These are phyloP conservation scores for Exophiala alcalophila DNA, from an alignment of 2,329 filamentous ascomycete genomes.

Conservation along the genomic window DNA sequence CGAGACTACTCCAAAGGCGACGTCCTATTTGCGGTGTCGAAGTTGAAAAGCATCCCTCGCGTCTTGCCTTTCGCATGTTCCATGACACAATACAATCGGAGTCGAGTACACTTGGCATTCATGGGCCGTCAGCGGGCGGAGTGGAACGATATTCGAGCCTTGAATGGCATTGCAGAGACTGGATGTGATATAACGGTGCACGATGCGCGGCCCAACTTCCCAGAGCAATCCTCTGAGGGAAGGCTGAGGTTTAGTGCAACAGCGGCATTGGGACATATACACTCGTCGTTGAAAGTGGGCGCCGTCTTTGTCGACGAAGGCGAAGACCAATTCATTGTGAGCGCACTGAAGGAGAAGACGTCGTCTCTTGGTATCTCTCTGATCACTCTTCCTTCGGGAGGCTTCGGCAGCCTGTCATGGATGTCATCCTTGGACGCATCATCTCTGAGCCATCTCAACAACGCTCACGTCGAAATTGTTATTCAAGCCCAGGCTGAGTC, in stretches of 20 bases:
- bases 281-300: constrained; percentile 72
- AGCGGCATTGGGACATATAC: constrained; percentile 68
- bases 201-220: constrained; percentile 74
- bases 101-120: constrained; percentile 76
- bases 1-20: constrained; percentile 56
- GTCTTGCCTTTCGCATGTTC: constrained; percentile 81
- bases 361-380: constrained; percentile 56
- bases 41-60: constrained; percentile 66
- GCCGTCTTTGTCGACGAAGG: constrained; percentile 70
- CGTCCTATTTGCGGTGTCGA: constrained; percentile 75
- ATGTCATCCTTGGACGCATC: constrained; percentile 56
- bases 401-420: constrained; percentile 67
- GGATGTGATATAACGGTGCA: constrained; percentile 66
- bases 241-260: constrained; percentile 65
- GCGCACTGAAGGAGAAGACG: constrained; percentile 57
- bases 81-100: constrained; percentile 69
- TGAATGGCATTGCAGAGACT: constrained; percentile 72
- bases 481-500: constrained; percentile 60
- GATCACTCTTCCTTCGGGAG: constrained; percentile 68
- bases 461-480: constrained; percentile 74
- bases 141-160: constrained; percentile 64
- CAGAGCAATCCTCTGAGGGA: constrained; percentile 64
- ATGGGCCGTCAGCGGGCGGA: constrained; percentile 70
- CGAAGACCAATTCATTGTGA: constrained; percentile 68
- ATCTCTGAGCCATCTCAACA: constrained; percentile 65